Conservation (phyloP, 2,329 filamentous ascomycete species). For the Cladosporium sp. region DNA sequence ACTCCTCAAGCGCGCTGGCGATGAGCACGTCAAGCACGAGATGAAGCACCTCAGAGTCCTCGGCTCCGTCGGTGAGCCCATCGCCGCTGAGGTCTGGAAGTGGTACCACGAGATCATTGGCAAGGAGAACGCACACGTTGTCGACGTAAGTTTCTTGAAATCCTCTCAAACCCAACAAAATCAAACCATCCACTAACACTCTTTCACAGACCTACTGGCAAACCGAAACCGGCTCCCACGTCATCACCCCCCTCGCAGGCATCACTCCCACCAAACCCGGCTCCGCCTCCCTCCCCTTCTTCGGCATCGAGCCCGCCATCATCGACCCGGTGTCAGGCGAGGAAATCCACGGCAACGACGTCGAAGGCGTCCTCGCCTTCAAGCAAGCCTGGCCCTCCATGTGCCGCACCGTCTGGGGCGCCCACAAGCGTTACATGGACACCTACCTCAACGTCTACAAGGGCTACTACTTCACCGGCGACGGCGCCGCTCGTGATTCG, state of each 20-base stretch:
- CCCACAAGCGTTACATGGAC: constrained; percentile 98
- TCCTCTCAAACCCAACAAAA: too few species aligned
- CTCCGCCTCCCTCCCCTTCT: constrained; percentile 94
- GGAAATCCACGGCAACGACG: constrained; percentile 92
- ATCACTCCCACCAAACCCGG: constrained; percentile 96
- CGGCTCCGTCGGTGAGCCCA: constrained; percentile 94
- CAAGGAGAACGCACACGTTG: constrained; percentile 87
- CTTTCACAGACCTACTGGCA: constrained; percentile 90
- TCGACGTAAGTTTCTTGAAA: constrained; percentile 71
- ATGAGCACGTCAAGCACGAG: constrained; percentile 84
- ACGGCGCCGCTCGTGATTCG: constrained; percentile 92
- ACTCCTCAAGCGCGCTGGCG: constrained; percentile 89
- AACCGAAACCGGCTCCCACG: constrained; percentile 96
- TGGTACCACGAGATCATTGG: constrained; percentile 98
- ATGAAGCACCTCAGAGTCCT: constrained; percentile 89
- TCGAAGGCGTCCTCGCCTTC: constrained; percentile 94
- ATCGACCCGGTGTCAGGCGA: constrained; percentile 94
- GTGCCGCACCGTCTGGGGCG: constrained; percentile 95
- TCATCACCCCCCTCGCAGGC: constrained; percentile 90
- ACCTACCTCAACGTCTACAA: constrained; percentile 98
- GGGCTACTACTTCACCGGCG: constrained; percentile 94
- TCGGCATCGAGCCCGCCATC: constrained; percentile 95
- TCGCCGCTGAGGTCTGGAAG: constrained; percentile 98
- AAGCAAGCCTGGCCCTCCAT: constrained; percentile 99
- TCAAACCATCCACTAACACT: constrained; percentile 22